Conservation (phyloP, 495 filamentous ascomycete species). For the Podospora comata region DNA sequence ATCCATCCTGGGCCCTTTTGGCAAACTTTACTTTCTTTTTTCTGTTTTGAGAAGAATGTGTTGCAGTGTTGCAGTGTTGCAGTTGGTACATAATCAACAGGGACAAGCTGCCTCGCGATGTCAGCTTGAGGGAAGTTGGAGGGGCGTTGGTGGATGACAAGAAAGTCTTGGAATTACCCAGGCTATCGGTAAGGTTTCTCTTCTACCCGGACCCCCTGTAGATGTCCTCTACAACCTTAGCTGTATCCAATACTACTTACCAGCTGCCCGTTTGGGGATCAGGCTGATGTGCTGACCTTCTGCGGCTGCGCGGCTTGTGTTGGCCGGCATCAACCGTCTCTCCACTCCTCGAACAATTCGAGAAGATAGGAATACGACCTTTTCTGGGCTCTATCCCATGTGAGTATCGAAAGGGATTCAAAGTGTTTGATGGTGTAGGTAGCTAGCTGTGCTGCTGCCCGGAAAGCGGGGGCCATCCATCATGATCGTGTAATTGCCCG, state of each 20-base stretch:
- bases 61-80: neutral
- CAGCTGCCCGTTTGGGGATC: conserved; percentile 10
- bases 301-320: neutral
- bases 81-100: neutral
- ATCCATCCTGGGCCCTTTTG: neutral
- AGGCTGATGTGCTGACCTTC: neutral
- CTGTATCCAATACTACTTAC: neutral
- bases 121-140: conserved; percentile 11
- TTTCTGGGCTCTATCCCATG: no score
- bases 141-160: conserved; percentile 2
- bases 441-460: neutral
- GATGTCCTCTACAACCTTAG: neutral
- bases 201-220: neutral
- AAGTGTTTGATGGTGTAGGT: neutral
- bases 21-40: neutral
- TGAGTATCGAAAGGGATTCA: neutral
- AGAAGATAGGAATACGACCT: neutral
- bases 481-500: conserved; percentile 7
- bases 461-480: no score
- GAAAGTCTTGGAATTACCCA: conserved; percentile 6
- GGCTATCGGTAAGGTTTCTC: conserved; percentile 5
- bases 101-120: conserved; percentile 1
- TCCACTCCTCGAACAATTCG: neutral
- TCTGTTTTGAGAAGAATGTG: neutral
- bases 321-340: neutral